Percentiles rank a stretch among this genome's conserved stretches.
phyloP scores from a whole-genome alignment of 257 asterid species.

The Capsicum chinense region DNA sequence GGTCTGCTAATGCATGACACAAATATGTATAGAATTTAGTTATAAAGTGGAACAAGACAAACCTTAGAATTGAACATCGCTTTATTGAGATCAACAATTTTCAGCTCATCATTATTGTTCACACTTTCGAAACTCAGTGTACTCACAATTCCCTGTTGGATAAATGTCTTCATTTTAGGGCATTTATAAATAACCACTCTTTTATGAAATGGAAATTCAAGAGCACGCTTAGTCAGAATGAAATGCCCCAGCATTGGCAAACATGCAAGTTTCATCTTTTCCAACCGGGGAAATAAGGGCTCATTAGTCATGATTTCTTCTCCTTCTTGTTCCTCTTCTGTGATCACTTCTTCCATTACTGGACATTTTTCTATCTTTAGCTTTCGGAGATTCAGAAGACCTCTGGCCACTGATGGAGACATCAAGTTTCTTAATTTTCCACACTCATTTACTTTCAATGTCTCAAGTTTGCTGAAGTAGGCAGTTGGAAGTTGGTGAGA shows the following conservation, averaged over 20 bases:
- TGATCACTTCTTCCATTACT: neutral
- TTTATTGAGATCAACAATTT: neutral
- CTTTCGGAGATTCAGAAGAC: neutral
- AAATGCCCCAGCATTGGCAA: too few species aligned
- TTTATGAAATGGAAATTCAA: neutral
- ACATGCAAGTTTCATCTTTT: too few species aligned
- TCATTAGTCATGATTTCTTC: too few species aligned
- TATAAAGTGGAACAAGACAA: neutral
- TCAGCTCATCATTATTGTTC: too few species aligned
- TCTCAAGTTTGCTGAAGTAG: neutral
- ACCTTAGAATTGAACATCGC: neutral
- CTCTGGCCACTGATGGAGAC: slow-evolving; percentile 5
- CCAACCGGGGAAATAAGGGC: too few species aligned
- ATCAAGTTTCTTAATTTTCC: neutral
- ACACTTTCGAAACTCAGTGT: neutral
- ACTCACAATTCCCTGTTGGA: neutral
- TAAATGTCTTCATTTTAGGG: neutral
- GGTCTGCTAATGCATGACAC: too few species aligned
- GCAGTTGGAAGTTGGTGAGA: neutral
- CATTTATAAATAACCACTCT: accelerated
- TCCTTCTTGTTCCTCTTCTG: too few species aligned
- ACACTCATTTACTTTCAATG: accelerated
- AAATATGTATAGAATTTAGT: too few species aligned
- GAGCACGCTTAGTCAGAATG: neutral
- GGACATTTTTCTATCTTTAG: neutral